Base-by-base conservation (phyloP, 345 rosid species). In the Syzygium aqueum region DNA sequence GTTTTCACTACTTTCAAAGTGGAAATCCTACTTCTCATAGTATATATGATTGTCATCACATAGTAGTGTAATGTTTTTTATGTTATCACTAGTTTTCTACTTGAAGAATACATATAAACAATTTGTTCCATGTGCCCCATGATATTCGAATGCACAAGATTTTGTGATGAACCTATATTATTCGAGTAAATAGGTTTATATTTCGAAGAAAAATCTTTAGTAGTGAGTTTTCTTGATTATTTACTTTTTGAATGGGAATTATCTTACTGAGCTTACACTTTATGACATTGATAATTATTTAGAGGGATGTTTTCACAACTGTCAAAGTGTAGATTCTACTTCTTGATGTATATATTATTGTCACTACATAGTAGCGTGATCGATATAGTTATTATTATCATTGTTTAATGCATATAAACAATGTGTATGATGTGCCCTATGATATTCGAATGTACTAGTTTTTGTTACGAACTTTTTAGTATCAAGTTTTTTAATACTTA, bases 21-120 rank as follows among this genome's bases (percentile, higher is more conserved):
- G 46, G 0, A 28, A 7, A 25, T 25, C 7, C 0, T 59, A 5
- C n/a, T 59, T 59, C 30, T 59, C 30, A 27, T 7, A 0, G 7
- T 5, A 11, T 59, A 59, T 11, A 25, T 59, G 65, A 59, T 25
- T 10, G 27, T 25, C 30, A 25, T 59, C 16, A 27, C 67, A 59
- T 59, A 19, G 22, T 21, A 73, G 25, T 17, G 7, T 43, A 43
- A 43, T 43, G 7, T 43, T 43, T 43, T 43, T 43, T 43, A 54
- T 54, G 59, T 54, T 21, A 54, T 21, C 27, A 54, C 27, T 54
- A 21, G 27, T 54, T 57, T 27, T 57, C 28, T 57, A 23, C 12
- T 57, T 5, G 27, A 23, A 23, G 13, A 43, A 57, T 57, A 5
- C 63, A 57, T 23, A 57, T 57, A 57, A 57, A 10, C 63, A 57